These are phyloP conservation scores for Stevia rebaudiana DNA, from an alignment of 140 eudicot species.

Conservation along the genomic window DNA sequence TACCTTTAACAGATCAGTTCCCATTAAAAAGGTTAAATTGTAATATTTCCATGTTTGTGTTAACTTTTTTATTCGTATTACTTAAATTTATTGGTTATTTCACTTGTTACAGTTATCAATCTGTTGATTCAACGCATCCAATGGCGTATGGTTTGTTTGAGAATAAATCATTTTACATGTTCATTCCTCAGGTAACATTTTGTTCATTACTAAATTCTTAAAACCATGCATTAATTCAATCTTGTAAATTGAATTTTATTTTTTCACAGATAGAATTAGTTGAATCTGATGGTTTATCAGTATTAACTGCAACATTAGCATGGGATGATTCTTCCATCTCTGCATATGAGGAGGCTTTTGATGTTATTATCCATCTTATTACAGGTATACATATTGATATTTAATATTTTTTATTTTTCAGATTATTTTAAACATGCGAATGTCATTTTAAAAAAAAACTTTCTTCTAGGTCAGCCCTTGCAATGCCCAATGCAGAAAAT, in stretches of 20 bases:
- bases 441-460: background rate
- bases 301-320: constrained; percentile 59
- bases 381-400: constrained; percentile 42
- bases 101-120: constrained; percentile 39
- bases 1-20: constrained; percentile 21
- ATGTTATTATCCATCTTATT: constrained; percentile 43
- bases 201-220: background rate
- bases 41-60: background rate
- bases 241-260: background rate
- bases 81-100: background rate
- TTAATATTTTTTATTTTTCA: constrained; percentile 1
- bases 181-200: constrained; percentile 59
- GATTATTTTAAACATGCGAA: background rate
- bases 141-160: constrained; percentile 64
- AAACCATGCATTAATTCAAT: background rate
- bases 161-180: constrained; percentile 44
- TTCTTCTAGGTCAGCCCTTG: constrained; percentile 47
- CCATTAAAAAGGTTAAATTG: constrained; percentile 41
- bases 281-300: constrained; percentile 57
- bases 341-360: constrained; percentile 53
- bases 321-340: constrained; percentile 56
- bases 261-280: constrained; percentile 58
- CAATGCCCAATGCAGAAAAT: constrained; percentile 28
- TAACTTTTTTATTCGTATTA: background rate
- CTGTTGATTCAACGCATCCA: constrained; percentile 40